Conservation (phyloP, 1,284 basidiomycete species). For the Porodaedalea pini region DNA sequence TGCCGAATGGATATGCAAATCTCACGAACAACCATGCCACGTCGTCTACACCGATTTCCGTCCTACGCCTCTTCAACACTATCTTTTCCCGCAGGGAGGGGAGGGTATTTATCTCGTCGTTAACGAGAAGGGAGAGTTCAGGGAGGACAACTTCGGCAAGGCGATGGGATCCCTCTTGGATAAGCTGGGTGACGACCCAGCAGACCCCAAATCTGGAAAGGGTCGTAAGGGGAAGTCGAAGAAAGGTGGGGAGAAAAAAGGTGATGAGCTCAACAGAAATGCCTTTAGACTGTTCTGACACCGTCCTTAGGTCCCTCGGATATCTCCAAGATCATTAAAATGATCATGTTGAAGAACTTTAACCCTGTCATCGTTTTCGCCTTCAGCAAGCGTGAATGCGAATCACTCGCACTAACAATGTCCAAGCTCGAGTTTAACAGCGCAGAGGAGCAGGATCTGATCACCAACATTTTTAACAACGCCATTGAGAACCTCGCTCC, state of each 20-base stretch:
- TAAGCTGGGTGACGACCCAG: constrained; percentile 88
- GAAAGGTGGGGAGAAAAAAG: constrained; percentile 86
- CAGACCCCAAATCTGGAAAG: constrained; percentile 75
- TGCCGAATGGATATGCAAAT: constrained; percentile 97
- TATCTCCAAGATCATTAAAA: constrained; percentile 97
- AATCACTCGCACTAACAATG: constrained; percentile 87
- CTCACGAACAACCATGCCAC: constrained; percentile 97
- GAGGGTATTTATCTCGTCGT: constrained; percentile 98
- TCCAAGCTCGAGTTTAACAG: constrained; percentile 96
- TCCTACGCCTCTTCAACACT: constrained; percentile 97
- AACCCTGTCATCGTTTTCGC: constrained; percentile 99
- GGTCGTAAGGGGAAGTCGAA: constrained; percentile 87
- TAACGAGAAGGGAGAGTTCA: constrained; percentile 95
- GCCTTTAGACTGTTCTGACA: constrained; percentile 10
- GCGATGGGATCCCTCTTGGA: constrained; percentile 94
- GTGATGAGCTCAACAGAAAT: constrained; percentile 34
- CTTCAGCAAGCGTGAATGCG: constrained; percentile 98
- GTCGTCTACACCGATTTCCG: constrained; percentile 99
- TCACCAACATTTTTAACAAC: constrained; percentile 89
- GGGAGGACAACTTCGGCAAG: constrained; percentile 97
- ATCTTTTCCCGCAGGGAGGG: constrained; percentile 94
- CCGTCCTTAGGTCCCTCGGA: constrained; percentile 72
- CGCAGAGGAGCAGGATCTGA: constrained; percentile 88
- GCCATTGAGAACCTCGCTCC: constrained; percentile 88
- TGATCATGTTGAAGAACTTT: constrained; percentile 98